phyloP scores from a whole-genome alignment of 495 filamentous ascomycete species.

The Aspergillus homomorphus region DNA sequence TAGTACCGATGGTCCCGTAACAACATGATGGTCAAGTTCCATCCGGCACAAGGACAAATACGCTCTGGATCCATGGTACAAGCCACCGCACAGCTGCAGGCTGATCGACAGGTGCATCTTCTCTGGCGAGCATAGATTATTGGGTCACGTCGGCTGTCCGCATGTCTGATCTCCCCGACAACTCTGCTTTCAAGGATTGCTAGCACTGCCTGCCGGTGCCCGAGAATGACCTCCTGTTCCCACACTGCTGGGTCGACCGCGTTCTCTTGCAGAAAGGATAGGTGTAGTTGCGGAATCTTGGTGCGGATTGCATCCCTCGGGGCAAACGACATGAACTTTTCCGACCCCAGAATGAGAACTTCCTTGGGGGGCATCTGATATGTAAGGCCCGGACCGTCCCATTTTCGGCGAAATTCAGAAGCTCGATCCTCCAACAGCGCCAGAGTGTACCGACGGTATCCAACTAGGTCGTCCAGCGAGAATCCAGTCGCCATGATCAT shows the following conservation, averaged over 20 bases:
- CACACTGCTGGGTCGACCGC: constrained; percentile 13
- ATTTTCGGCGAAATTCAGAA: constrained; percentile 29
- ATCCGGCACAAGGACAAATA: constrained; percentile 36
- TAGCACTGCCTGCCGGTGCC: constrained; percentile 30
- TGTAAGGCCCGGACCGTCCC: constrained; percentile 25
- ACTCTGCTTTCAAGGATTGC: constrained; percentile 32
- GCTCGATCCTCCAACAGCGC: constrained; percentile 17
- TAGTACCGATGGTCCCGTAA: constrained; percentile 17
- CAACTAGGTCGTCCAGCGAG: constrained; percentile 26
- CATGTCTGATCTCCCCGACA: constrained; percentile 36
- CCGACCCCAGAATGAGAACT: constrained; percentile 29
- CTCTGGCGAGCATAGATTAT: constrained; percentile 25
- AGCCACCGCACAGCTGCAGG: constrained; percentile 31
- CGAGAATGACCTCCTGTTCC: constrained; percentile 28
- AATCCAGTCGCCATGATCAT: constrained; percentile 10
- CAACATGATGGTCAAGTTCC: constrained; percentile 33
- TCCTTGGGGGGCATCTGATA: constrained; percentile 28
- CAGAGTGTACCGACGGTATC: constrained; percentile 32
- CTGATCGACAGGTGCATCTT: constrained; percentile 36
- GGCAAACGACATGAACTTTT: constrained; percentile 33
- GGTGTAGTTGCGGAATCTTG: constrained; percentile 16
- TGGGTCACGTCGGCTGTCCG: constrained; percentile 18
- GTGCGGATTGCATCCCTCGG: constrained; percentile 16
- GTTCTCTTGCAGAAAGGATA: constrained; percentile 29
- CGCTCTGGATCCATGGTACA: constrained; percentile 31